These are phyloP conservation scores for Scorias spongiosa DNA, from an alignment of 2,329 filamentous ascomycete species.

Conservation along the genomic window DNA sequence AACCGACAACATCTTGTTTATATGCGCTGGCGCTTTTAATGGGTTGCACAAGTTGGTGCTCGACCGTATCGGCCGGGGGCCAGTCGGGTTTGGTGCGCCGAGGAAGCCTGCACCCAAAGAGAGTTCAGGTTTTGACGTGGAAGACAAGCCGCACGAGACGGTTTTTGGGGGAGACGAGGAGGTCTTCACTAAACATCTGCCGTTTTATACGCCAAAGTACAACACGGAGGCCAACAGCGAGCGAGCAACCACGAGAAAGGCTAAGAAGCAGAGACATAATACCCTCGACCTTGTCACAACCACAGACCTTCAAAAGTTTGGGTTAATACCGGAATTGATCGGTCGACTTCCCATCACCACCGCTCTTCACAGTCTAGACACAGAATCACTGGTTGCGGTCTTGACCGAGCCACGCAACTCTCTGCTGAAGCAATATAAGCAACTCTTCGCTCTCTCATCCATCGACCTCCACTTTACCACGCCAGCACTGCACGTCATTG, in stretches of 20 bases:
- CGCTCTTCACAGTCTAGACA: constrained; percentile 61
- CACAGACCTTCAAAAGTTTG: constrained; percentile 49
- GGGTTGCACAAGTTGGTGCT: constrained; percentile 78
- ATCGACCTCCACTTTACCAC: constrained; percentile 71
- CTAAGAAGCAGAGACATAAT: constrained; percentile 37
- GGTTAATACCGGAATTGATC: constrained; percentile 88
- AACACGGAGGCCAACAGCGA: constrained; percentile 2
- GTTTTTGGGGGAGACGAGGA: constrained; percentile 46
- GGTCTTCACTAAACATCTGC: constrained; percentile 24
- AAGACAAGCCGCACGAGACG: constrained; percentile 40
- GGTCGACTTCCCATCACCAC: constrained; percentile 88
- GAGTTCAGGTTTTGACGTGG: constrained; percentile 27
- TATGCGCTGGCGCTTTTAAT: constrained; percentile 90
- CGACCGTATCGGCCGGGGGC: constrained; percentile 69
- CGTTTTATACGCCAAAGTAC: constrained; percentile 31
- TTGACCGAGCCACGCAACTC: constrained; percentile 85
- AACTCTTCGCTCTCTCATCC: constrained; percentile 67
- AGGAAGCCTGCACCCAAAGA: constrained; percentile 28
- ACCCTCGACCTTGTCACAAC: constrained; percentile 55
- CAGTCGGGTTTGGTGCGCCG: constrained; percentile 82
- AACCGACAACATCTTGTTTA: constrained; percentile 93
- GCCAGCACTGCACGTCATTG: constrained; percentile 65
- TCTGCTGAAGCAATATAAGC: constrained; percentile 73
- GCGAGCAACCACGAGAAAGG: constrained; percentile 33
- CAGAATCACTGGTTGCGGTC: constrained; percentile 61